Evolutionary conservation across 768 basidiomycete species (phyloP).

Genomic region (Podaxis sp.): DNA sequence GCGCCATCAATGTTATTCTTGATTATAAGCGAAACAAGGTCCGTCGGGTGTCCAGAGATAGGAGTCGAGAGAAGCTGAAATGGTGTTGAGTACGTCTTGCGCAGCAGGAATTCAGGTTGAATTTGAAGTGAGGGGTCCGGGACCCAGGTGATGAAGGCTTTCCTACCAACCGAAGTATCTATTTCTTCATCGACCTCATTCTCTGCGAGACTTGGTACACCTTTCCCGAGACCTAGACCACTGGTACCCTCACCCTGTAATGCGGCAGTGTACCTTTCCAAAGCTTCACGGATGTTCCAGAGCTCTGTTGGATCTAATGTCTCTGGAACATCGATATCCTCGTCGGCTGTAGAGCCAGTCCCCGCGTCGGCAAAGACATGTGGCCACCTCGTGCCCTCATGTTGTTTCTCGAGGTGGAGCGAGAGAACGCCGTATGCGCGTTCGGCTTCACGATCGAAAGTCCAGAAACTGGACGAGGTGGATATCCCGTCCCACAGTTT

Average conservation of each 20-base stretch:
- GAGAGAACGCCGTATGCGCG: slow-evolving; percentile 69
- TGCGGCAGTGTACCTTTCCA: slow-evolving; percentile 83
- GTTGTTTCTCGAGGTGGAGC: slow-evolving; percentile 82
- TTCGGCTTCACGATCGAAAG: slow-evolving; percentile 80
- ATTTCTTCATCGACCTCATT: slow-evolving; percentile 94
- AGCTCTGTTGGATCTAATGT: slow-evolving; percentile 86
- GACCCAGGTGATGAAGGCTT: slow-evolving; percentile 68
- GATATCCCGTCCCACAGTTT: slow-evolving; percentile 80
- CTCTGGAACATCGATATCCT: slow-evolving; percentile 76
- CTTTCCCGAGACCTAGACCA: slow-evolving; percentile 61
- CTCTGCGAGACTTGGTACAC: slow-evolving; percentile 77
- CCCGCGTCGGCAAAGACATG: slow-evolving; percentile 71
- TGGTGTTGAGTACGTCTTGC: slow-evolving; percentile 28
- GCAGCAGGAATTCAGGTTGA: slow-evolving; percentile 5
- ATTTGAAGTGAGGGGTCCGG: slow-evolving; percentile 18
- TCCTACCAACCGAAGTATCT: slow-evolving; percentile 69
- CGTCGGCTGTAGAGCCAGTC: slow-evolving; percentile 29
- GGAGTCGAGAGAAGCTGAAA: slow-evolving; percentile 66
- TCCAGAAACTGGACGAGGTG: slow-evolving; percentile 85
- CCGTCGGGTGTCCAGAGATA: slow-evolving; percentile 50
- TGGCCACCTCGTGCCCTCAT: slow-evolving; percentile 83
- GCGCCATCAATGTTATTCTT: slow-evolving; percentile 77
- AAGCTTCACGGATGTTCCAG: slow-evolving; percentile 69
- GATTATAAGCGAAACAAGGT: slow-evolving; percentile 47
- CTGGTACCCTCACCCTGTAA: slow-evolving; percentile 59